Base-by-base conservation (phyloP, 108 stramenopile species). In the Stephanodiscus triporus region DNA sequence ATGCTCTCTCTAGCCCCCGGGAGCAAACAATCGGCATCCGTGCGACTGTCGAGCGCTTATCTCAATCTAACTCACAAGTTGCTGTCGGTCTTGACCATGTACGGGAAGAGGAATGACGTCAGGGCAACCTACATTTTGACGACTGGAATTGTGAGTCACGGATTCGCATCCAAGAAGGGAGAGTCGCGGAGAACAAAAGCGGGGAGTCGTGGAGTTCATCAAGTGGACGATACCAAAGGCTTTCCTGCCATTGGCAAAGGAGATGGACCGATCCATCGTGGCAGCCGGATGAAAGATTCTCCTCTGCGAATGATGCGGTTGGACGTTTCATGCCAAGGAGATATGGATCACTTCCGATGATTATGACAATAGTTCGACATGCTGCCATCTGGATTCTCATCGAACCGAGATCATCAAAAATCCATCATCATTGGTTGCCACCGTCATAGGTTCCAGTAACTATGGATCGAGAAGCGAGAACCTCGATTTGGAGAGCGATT, bases 271-370 rank as follows among this genome's bases (percentile, higher is more conserved):
- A 59, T 57, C 64, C 22, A 67, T 88, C 9, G 43, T 63, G 48
- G 54, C 68, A 40, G 37, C 67, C 23, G 61, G 56, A 14, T 83
- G 86, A 11, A 80, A 78, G 32, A 65, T 91, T 9, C 85, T 80
- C n/a, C 84, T 84, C 45, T 95, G 85, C 64, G 83, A 95, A 70
- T 75, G 90, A 23, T 60, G 26, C 43, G 83, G 79, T 20, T 95
- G 93, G 93, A 92, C 93, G 27, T 95, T 92, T 79, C 93, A 95
- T 75, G 89, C 93, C 47, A 95, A 95, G 77, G 93, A 91, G 16
- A 53, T 95, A 23, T 95, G 93, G 93, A 58, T 94, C 37, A 78
- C 81, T 17, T 14, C 14, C 9, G 30, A 57, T 5, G 36, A 63
- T 2, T 45, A 62, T 17, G 49, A 9, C 50, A 30, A 34, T 57